Evolutionary conservation across 2,329 filamentous ascomycete genomes (phyloP).

Genomic region (Xylaria sp.): DNA sequence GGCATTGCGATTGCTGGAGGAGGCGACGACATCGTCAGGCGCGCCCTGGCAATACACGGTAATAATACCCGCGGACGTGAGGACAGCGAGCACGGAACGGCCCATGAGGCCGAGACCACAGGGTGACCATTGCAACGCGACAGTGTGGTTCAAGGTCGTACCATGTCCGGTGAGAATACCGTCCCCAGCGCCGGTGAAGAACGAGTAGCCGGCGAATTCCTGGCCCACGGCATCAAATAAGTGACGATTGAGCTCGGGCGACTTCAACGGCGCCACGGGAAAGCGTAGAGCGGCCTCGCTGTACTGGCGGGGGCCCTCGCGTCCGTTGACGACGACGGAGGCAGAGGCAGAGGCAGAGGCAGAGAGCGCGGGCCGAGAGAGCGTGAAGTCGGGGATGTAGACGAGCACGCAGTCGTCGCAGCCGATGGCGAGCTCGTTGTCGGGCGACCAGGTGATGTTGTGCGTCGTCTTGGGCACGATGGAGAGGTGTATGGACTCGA

Average conservation of each 20-base stretch:
- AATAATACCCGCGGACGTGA: conserved; percentile 63
- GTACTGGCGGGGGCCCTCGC: conserved; percentile 46
- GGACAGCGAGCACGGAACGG: conserved; percentile 62
- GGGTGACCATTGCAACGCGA: conserved; percentile 68
- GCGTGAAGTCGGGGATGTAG: conserved; percentile 60
- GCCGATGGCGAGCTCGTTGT: conserved; percentile 66
- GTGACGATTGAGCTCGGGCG: conserved; percentile 46
- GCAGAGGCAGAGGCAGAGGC: background rate
- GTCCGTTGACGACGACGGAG: conserved; percentile 9
- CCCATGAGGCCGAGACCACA: conserved; percentile 65
- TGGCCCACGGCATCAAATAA: conserved; percentile 46
- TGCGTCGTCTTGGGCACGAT: conserved; percentile 58
- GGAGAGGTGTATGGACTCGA: conserved; percentile 59
- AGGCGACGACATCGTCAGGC: conserved; percentile 41
- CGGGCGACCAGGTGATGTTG: conserved; percentile 65
- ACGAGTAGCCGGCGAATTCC: conserved; percentile 47
- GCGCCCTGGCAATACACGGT: conserved; percentile 63
- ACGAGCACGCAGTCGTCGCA: conserved; percentile 67
- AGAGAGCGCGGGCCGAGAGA: background rate
- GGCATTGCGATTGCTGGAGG: conserved; percentile 49
- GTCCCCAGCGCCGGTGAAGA: conserved; percentile 58
- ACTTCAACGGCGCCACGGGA: conserved; percentile 45
- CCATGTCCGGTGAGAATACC: conserved; percentile 61
- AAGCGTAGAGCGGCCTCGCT: conserved; percentile 50
- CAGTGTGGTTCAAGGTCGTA: conserved; percentile 65